Percentiles rank a stretch among this genome's conserved stretches.
phyloP scores from a whole-genome alignment of 169 alveolate species.

The Pseudocohnilembus persalinus region DNA sequence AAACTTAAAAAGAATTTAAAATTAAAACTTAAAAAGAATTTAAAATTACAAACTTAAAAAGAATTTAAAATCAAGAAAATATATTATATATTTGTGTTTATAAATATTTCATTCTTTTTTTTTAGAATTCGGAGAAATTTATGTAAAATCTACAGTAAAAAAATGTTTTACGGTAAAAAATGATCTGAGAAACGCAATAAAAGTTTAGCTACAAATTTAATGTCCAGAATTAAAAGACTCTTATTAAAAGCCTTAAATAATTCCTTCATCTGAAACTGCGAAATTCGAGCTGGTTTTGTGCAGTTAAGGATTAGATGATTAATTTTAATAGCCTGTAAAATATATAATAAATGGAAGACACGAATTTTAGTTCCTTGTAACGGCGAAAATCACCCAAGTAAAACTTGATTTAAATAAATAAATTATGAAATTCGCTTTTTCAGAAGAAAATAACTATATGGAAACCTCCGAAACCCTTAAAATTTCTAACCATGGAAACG shows the following conservation, averaged over 20 bases:
- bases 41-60: too few species aligned
- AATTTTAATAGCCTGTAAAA: conserved; percentile 66
- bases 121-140: conserved; percentile 68
- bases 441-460: conserved; percentile 79
- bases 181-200: conserved; percentile 63
- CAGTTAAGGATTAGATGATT: conserved; percentile 52
- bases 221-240: conserved; percentile 61
- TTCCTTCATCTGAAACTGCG: conserved; percentile 80
- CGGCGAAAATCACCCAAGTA: conserved; percentile 75
- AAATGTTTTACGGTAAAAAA: conserved; percentile 78
- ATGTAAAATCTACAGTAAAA: conserved; percentile 68
- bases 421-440: conserved; percentile 55
- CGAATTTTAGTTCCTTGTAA: conserved; percentile 69
- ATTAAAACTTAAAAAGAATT: too few species aligned
- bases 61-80: too few species aligned
- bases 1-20: too few species aligned
- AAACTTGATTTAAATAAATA: conserved; percentile 69
- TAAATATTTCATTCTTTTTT: too few species aligned
- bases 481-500: conserved; percentile 80
- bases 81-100: too few species aligned
- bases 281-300: conserved; percentile 74
- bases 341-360: conserved; percentile 74
- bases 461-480: conserved; percentile 59
- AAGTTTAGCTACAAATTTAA: conserved; percentile 65
- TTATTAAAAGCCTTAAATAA: conserved; percentile 72